Evolutionary conservation across 495 filamentous ascomycete species (phyloP), one percentile per base, ranked within the genome.

Genomic region (Tuber umbilicatum): DNA sequence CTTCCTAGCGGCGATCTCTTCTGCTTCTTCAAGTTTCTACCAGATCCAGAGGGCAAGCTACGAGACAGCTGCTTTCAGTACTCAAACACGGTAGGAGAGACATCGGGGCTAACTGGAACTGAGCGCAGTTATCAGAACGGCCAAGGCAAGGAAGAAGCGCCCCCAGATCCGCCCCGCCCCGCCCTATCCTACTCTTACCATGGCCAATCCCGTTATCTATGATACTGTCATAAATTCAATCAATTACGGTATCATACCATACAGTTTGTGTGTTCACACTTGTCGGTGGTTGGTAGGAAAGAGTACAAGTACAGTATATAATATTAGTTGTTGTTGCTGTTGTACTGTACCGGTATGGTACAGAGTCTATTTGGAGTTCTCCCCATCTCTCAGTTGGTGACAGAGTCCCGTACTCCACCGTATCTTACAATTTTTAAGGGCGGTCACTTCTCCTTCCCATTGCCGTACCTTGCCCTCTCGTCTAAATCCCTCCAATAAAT

Each of bases 1-100:
- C 72, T 79, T 73, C 77, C 78, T 79, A 72, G 75, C 75, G 77
- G 75, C 77, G 75, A 79, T 79, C 77, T 79, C 75, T 68, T 69
- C 69, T 76, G 43, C 69, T 77, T 55, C 35, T 74, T 70, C 72
- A 68, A 70, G 72, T 69, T 74, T 76, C 55, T 72, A 70, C 75
- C 70, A 79, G 77, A 78, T 79, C 71, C 74, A 60, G 47, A 77
- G 55, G 55, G 27, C 14, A 5, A 17, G 55, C 27, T 31, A 64
- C 55, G 55, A 64, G 55, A 31, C n/a, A 64, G 12, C 27, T 64
- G 55, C 27, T 64, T 64, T 64, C 9, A 31, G 55, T 64, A 31
- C 47, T 23, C 47, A 23, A 55, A 23, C 21, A 17, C 27, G n/a
- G 27, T 31, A 14, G 55, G 55, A 64, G 55, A 64, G 55, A 31